Percentiles rank a stretch among this genome's conserved stretches.
Conservation (phyloP, 805 yeast genomes). For the Candida glaebosa region DNA sequence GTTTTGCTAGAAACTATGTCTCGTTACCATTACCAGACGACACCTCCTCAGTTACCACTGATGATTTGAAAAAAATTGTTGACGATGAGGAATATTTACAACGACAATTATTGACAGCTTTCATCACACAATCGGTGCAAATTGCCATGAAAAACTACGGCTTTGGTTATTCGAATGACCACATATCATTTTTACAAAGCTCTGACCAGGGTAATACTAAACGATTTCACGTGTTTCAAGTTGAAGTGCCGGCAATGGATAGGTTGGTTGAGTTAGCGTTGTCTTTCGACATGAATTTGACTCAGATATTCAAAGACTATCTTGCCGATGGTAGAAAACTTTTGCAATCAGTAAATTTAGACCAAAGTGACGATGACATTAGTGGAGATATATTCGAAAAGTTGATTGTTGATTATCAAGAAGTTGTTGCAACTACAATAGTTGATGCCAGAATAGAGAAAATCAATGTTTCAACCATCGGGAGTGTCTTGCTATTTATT, state of each 20-base stretch:
- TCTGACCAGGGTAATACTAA: slow-evolving; percentile 6
- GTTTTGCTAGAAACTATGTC: slow-evolving; percentile 51
- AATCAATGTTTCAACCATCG: slow-evolving; percentile 28
- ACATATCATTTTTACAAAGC: slow-evolving; percentile 19
- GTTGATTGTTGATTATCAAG: slow-evolving; percentile 42
- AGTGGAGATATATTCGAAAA: slow-evolving; percentile 38
- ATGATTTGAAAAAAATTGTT: slow-evolving; percentile 35
- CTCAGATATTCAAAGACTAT: slow-evolving; percentile 34
- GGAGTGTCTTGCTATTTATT: slow-evolving; percentile 20
- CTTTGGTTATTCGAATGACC: slow-evolving; percentile 23
- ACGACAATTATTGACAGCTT: slow-evolving; percentile 59
- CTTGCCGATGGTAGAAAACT: slow-evolving; percentile 36
- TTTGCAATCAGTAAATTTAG: slow-evolving; percentile 30
- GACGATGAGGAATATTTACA: slow-evolving; percentile 62
- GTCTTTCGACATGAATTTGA: slow-evolving; percentile 65
- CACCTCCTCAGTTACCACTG: slow-evolving; percentile 35
- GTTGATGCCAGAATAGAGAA: slow-evolving; percentile 22
- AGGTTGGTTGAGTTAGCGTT: slow-evolving; percentile 42
- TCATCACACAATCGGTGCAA: slow-evolving; percentile 52
- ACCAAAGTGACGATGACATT: slow-evolving; percentile 19
- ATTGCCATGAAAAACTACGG: slow-evolving; percentile 19
- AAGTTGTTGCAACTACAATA: slow-evolving; percentile 23
- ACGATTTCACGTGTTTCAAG: slow-evolving; percentile 4
- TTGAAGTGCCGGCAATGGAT: slow-evolving; percentile 18
- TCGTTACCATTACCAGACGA: slow-evolving; percentile 36